A percentile compares a stretch with the other conserved stretches of the same genome.
phyloP scores from a whole-genome alignment of 1,284 basidiomycete species.

The Mycosarcoma maydis region DNA sequence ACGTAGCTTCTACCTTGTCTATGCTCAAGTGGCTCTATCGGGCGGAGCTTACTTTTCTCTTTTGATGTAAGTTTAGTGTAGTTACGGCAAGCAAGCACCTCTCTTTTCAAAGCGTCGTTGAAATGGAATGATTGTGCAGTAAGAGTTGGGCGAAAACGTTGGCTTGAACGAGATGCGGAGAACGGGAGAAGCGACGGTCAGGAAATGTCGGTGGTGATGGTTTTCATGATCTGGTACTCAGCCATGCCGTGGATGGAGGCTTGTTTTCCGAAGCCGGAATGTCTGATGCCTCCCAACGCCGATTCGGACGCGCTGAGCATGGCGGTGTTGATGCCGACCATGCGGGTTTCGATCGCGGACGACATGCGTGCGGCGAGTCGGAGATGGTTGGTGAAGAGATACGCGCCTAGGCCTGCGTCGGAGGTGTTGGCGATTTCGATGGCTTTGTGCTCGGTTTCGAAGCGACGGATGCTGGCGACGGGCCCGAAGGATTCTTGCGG shows the following conservation, averaged over 20 bases:
- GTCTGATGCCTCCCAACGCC: slow-evolving; percentile 41
- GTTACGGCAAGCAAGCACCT: neutral
- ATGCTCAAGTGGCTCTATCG: neutral
- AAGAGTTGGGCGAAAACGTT: no score
- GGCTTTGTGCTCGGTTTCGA: slow-evolving; percentile 53
- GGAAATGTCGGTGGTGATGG: slow-evolving; percentile 30
- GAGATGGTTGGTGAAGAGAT: slow-evolving; percentile 48
- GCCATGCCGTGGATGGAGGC: slow-evolving; percentile 30
- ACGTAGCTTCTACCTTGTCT: neutral
- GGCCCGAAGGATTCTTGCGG: slow-evolving; percentile 61
- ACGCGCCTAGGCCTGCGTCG: slow-evolving; percentile 46
- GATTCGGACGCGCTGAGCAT: slow-evolving; percentile 43
- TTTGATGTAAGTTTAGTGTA: neutral
- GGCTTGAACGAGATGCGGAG: no score
- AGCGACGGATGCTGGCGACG: slow-evolving; percentile 48
- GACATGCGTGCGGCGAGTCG: slow-evolving; percentile 36
- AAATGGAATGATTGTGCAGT: no score
- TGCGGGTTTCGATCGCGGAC: slow-evolving; percentile 43
- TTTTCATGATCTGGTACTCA: slow-evolving; percentile 40
- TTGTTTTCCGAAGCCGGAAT: slow-evolving; percentile 41
- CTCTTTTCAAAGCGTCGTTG: no score
- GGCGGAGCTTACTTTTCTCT: neutral
- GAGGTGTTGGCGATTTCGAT: slow-evolving; percentile 45
- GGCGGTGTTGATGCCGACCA: slow-evolving; percentile 53
- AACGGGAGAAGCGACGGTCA: no score